Percentiles rank a stretch among this genome's conserved stretches.
phyloP scores from a whole-genome alignment of 2,329 filamentous ascomycete species.

The Penicillium oxalicum region DNA sequence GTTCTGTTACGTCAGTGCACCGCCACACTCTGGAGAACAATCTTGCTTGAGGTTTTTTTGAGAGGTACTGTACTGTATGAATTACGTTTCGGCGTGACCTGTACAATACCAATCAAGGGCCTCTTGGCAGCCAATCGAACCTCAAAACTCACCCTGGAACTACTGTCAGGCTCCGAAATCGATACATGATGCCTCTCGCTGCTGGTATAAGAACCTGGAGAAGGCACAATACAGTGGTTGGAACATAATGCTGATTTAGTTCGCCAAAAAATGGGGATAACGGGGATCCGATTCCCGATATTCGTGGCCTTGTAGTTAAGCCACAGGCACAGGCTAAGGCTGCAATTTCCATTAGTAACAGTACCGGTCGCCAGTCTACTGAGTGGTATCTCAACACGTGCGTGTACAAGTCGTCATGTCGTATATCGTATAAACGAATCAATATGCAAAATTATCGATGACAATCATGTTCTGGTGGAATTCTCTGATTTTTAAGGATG shows the following conservation, averaged over 20 bases:
- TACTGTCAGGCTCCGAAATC: background rate
- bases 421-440: background rate
- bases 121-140: background rate
- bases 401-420: background rate
- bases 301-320: background rate
- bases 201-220: background rate
- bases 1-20: background rate
- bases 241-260: background rate
- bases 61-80: conserved; percentile 1
- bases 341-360: background rate
- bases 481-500: background rate
- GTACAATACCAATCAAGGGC: background rate
- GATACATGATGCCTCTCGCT: background rate
- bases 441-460: background rate
- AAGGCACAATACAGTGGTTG: background rate
- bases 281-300: background rate
- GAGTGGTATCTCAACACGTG: background rate
- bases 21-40: background rate
- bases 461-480: background rate
- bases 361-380: background rate
- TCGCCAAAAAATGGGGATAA: background rate
- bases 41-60: background rate
- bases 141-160: background rate
- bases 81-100: background rate
- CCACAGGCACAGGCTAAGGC: background rate